Base-by-base conservation (phyloP, 1,139 yeast genomes). In the Debaryomyces psychrophilus region DNA sequence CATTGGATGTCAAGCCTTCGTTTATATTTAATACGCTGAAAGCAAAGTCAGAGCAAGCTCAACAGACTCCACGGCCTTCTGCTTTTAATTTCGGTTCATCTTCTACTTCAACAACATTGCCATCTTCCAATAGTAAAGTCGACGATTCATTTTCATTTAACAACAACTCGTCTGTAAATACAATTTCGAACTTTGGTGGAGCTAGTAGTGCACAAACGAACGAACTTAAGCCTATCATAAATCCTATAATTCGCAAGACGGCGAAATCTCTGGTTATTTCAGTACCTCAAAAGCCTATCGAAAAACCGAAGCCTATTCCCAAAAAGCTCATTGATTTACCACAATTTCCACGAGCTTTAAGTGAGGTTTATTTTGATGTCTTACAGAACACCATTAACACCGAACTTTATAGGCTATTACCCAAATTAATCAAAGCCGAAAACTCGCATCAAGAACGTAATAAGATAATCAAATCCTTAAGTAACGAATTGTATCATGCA, bases 401-500 rank as follows among this genome's bases (percentile, higher is more conserved):
- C 9, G 77, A 76, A 38, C 52, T 71, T 8, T 22, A 45, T 0
- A 45, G 54, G 2, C 49, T 68, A n/a, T 46, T 71, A 11, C 61
- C 69, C 7, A 58, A 60, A 27, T 43, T 69, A 2, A 48, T 68
- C 1, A 56, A 57, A 2, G 50, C 53, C 12, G 61, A 64, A 25
- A 52, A 58, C 9, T 48, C 56, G 3, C 53, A 52, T 18, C 52
- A 53, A 26, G 68, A 66, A 47, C 68, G 76, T 37, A 50, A 52
- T 2, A 45, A 53, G 4, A 51, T 76, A 0, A 61, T 83, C 1
- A 59, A 69, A 0, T 51, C 67, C 0, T 64, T 83, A 12, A 58
- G 83, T 1, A 58, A 61, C 1, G 85, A 82, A 35, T 61, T 87
- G 1, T 85, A 72, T 50, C 60, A 65, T 9, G 87, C 90, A 1